Base-by-base conservation (phyloP, 148 eudicot species). In the Arctostaphylos glauca region DNA sequence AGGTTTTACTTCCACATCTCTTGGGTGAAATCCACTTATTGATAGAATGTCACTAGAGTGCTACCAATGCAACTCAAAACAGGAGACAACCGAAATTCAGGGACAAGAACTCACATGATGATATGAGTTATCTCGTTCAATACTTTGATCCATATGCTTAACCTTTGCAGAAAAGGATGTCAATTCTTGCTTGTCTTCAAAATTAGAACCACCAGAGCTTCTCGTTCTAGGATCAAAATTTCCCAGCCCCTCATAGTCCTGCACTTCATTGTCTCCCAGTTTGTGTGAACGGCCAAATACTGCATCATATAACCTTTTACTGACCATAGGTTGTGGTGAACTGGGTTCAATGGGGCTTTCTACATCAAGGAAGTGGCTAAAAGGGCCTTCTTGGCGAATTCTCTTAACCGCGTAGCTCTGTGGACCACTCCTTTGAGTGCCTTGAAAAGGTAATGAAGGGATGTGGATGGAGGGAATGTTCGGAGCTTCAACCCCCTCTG, bases 401-500 rank as follows among this genome's bases (percentile, higher is more conserved):
- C 44, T 56, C 68, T 68, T 54, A 83, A 56, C 56, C 76, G 60
- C 56, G 44, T 79, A 78, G 54, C 85, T 86, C 49, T 38, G 55
- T 9, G 12, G 76, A 14, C 72, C 74, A 81, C 18, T 83, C 72
- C 50, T 76, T 21, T 58, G 76, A 78, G 56, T 48, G 52, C 50
- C 55, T 25, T 23, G 83, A 80, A 83, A 81, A 67, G 91, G 73
- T 64, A 76, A 38, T 6, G 88, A 82, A 82, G 92, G 92, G 54
- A 86, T 66, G n/a, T 80, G 78, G 21, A 90, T 84, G 14, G 85
- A 80, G 55, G 92, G 91, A 76, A 87, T 68, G n/a, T 85, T 78
- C 70, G 92, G 92, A 52, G 84, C 85, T 87, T 90, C 90, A 74
- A 81, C 87, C 58, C 88, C 91, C 76, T 86, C 90, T 4, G 87